Percentiles rank a stretch among this genome's conserved stretches.
phyloP scores from a whole-genome alignment of 257 asterid species.

The Handroanthus guayacan region DNA sequence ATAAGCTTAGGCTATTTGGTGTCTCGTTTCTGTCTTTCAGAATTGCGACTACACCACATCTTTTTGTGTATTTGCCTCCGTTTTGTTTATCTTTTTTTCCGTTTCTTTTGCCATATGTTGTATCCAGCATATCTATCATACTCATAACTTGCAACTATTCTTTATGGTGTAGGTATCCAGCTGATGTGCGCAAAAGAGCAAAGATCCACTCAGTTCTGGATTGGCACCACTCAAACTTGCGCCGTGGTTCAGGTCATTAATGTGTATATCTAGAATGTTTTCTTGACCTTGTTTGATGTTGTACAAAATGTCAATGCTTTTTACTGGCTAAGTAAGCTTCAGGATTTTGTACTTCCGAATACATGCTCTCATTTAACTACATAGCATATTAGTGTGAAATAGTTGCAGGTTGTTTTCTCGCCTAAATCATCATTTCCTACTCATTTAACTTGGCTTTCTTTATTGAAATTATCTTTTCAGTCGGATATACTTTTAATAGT shows the following conservation, averaged over 20 bases:
- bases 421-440: neutral
- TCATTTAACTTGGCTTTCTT: constrained; percentile 6
- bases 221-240: constrained; percentile 93
- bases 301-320: neutral
- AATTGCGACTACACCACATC: neutral
- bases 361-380: neutral
- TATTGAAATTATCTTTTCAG: constrained; percentile 50
- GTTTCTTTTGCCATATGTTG: neutral
- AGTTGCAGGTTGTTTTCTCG: neutral
- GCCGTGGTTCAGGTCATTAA: constrained; percentile 73
- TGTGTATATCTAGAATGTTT: neutral
- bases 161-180: constrained; percentile 70
- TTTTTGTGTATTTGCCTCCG: neutral
- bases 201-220: constrained; percentile 78
- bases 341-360: neutral
- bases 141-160: constrained; percentile 7
- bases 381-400: neutral
- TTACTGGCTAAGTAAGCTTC: neutral
- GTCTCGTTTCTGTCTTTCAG: neutral
- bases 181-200: constrained; percentile 71
- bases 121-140: neutral
- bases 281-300: neutral
- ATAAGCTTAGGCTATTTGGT: neutral
- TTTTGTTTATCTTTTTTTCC: neutral
- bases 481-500: constrained; percentile 48